Base-by-base conservation (phyloP, 2,329 filamentous ascomycete genomes). In the Ophiostoma himal-ulmi region DNA sequence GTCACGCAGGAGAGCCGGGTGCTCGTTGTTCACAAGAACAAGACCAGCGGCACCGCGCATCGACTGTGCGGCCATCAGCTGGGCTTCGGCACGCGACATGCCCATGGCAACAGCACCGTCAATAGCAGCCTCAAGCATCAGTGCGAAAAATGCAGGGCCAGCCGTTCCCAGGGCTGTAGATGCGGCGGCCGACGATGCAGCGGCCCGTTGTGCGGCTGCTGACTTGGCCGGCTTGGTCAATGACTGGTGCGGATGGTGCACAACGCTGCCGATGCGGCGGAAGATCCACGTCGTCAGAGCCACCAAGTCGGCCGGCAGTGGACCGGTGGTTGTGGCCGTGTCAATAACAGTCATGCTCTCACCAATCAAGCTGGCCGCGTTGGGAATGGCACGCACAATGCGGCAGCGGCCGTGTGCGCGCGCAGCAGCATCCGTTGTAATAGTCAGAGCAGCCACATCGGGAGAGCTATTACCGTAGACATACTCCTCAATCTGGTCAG, bases 311-410 rank as follows among this genome's bases (percentile, higher is more conserved):
- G 82, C 77, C 5, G 84, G 82, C 17, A 92, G 81, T 3, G 88
- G 86, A 10, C 81, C 68, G 1, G 64, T 20, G n/a, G 68, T 3
- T 1, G 73, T 82, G 7, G 84, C 83, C 65, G 84, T 88, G 67
- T 87, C 88, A 74, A 96, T 90, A 69, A 95, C 88, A 4, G 90
- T 94, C 91, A 95, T 95, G 75, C 87, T 89, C 79, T 96, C 89
- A 66, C 91, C 82, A 71, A 96, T 90, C 67, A 91, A 84, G 36
- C 89, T 89, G 13, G 92, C 92, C 0, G 91, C 94, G 81, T 96
- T 96, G 75, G 92, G 92, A 87, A 96, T 93, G 70, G 90, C 92
- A 41, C 92, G 85, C 5, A 96, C 89, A 64, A 95, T 84, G 60
- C 86, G 83, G 79, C 87, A 91, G 54, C 82, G 80, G 37, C 83